Conservation (phyloP, 2,329 filamentous ascomycete species). For the Cladosporium sp. region DNA sequence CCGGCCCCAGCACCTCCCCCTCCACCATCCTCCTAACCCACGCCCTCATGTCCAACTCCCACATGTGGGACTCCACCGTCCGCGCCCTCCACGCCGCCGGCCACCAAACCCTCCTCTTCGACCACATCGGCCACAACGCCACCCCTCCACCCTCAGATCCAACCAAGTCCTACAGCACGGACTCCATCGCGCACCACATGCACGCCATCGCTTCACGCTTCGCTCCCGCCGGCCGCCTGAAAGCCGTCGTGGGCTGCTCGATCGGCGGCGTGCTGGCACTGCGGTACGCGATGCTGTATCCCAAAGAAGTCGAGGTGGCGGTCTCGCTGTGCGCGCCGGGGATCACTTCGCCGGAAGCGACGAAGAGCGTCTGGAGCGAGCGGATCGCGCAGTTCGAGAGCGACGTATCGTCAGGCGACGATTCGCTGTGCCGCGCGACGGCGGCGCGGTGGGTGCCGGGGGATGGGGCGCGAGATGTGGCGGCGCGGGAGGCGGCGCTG, state of each 20-base stretch:
- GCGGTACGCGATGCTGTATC: constrained; percentile 25
- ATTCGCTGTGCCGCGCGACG: constrained; percentile 18
- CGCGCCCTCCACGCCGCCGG: constrained; percentile 17
- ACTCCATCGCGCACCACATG: constrained; percentile 23
- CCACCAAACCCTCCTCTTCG: constrained; percentile 25
- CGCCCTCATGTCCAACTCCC: constrained; percentile 25
- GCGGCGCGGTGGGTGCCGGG: constrained; percentile 24
- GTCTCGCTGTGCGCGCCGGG: constrained; percentile 24
- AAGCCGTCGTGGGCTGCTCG: constrained; percentile 24
- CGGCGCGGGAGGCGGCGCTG: constrained; percentile 16
- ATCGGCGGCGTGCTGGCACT: constrained; percentile 25
- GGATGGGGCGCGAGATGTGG: constrained; percentile 13
- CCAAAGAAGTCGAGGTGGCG: constrained; percentile 17
- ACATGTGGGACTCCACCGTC: constrained; percentile 25
- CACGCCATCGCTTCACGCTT: constrained; percentile 17
- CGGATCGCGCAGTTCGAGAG: constrained; percentile 20
- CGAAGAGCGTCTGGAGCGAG: constrained; percentile 20
- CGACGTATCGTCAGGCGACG: constrained; percentile 13
- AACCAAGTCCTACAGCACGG: constrained; percentile 14
- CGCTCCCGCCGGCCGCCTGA: constrained; percentile 13
- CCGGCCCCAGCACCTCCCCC: constrained; percentile 13
- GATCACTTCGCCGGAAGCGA: constrained; percentile 15
- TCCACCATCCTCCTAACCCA: constrained; percentile 21
- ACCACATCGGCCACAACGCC: constrained; percentile 24
- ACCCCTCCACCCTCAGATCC: constrained; percentile 16